These are phyloP conservation scores for Suillus discolor DNA, from an alignment of 768 basidiomycete genomes.

Conservation along the genomic window DNA sequence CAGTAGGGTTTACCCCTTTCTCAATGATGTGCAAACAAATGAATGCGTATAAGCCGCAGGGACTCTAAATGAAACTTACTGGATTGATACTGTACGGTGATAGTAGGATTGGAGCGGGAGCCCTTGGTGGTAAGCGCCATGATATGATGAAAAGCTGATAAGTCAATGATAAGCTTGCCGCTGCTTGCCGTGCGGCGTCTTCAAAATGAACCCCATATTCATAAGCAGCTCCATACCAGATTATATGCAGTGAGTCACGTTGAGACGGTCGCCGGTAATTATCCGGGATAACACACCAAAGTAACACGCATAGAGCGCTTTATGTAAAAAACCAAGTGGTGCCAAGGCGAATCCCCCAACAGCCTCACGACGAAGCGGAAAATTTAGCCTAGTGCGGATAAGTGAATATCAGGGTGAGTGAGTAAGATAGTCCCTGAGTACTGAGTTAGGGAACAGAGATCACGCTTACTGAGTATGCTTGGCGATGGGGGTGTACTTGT, in stretches of 20 bases:
- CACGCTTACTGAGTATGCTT: neutral
- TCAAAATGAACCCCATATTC: neutral
- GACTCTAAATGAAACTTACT: neutral
- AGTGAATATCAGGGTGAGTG: neutral
- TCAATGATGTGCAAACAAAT: neutral
- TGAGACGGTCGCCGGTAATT: constrained; percentile 7
- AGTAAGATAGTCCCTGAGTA: constrained; percentile 1
- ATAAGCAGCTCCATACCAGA: neutral
- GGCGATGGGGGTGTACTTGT: neutral
- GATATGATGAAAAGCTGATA: neutral
- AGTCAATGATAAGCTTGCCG: neutral
- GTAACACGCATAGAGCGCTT: neutral
- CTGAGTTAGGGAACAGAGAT: neutral
- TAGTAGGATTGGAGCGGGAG: neutral
- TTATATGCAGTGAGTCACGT: neutral
- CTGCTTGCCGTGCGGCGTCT: neutral
- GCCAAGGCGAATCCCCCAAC: neutral
- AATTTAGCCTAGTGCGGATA: neutral
- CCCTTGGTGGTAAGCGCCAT: neutral
- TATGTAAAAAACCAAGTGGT: neutral
- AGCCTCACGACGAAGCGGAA: neutral
- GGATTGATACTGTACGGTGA: neutral
- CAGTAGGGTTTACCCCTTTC: neutral
- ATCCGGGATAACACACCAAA: neutral
- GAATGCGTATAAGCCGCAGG: neutral